phyloP scores from a whole-genome alignment of 768 basidiomycete species.

The Basidioascus undulatus region DNA sequence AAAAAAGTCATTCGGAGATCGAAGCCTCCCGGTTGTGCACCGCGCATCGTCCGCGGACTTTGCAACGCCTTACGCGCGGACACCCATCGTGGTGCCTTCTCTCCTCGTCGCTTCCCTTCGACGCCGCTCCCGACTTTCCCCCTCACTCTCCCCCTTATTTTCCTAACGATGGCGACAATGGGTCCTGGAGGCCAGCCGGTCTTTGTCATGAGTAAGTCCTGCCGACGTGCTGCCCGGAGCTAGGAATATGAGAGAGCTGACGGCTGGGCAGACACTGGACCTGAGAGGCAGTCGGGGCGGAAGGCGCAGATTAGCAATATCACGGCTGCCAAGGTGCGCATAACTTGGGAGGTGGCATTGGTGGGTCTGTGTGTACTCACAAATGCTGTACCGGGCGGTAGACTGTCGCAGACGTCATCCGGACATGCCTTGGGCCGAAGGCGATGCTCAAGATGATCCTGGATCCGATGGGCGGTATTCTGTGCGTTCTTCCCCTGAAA shows the following conservation, averaged over 20 bases:
- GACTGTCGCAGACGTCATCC: conserved; percentile 94
- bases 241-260: background rate
- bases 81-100: too few species aligned
- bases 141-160: too few species aligned
- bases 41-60: too few species aligned
- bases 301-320: conserved; percentile 95
- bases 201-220: conserved; percentile 50
- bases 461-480: conserved; percentile 96
- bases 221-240: background rate
- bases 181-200: too few species aligned
- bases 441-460: conserved; percentile 99
- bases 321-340: conserved; percentile 66
- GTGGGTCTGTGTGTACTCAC: background rate
- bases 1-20: too few species aligned
- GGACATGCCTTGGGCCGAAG: conserved; percentile 84
- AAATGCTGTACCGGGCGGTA: conserved; percentile 15
- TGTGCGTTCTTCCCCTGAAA: conserved; percentile 27
- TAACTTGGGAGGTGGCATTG: background rate
- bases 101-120: too few species aligned
- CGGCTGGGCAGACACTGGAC: conserved; percentile 47
- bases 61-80: too few species aligned
- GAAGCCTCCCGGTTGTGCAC: too few species aligned
- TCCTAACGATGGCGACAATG: too few species aligned
- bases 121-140: too few species aligned
- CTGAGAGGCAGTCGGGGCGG: conserved; percentile 75